These are phyloP conservation scores for Podosphaera aphanis DNA, from an alignment of 2,329 filamentous ascomycete species.

Conservation along the genomic window DNA sequence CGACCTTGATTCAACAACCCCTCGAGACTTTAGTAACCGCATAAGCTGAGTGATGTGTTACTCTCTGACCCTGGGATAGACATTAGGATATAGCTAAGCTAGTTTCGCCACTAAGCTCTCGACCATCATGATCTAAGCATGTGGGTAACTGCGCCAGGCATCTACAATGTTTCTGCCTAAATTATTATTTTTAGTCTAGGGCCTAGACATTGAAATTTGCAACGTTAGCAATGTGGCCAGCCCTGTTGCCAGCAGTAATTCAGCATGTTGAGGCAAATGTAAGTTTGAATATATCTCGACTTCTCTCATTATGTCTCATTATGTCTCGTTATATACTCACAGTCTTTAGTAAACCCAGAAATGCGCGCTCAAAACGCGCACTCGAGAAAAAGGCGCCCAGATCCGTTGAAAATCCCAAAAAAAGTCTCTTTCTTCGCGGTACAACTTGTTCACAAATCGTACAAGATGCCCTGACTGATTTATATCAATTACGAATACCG, in stretches of 20 bases:
- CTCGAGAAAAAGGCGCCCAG: constrained; percentile 87
- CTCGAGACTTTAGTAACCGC: no score
- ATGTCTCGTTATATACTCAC: background rate
- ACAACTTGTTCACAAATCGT: constrained; percentile 63
- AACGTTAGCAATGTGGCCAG: no score
- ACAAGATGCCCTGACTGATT: constrained; percentile 63
- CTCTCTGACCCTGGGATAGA: no score
- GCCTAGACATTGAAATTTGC: no score
- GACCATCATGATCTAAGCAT: constrained; percentile 4
- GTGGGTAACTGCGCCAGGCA: constrained; percentile 7
- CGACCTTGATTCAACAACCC: no score
- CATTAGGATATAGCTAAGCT: no score
- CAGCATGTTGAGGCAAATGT: constrained; percentile 18
- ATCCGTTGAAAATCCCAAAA: constrained; percentile 71
- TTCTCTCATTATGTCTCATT: background rate
- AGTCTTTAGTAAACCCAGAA: constrained; percentile 36
- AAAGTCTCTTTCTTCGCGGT: constrained; percentile 69
- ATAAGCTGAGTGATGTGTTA: no score
- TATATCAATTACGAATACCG: constrained; percentile 65
- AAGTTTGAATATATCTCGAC: no score
- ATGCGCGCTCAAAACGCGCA: constrained; percentile 80
- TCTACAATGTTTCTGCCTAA: constrained; percentile 3
- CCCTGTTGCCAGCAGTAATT: no score
- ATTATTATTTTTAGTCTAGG: constrained; percentile 9
- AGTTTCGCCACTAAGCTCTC: background rate